These are phyloP conservation scores for Colletotrichum higginsianum DNA, from an alignment of 2,329 filamentous ascomycete species.

Conservation along the genomic window DNA sequence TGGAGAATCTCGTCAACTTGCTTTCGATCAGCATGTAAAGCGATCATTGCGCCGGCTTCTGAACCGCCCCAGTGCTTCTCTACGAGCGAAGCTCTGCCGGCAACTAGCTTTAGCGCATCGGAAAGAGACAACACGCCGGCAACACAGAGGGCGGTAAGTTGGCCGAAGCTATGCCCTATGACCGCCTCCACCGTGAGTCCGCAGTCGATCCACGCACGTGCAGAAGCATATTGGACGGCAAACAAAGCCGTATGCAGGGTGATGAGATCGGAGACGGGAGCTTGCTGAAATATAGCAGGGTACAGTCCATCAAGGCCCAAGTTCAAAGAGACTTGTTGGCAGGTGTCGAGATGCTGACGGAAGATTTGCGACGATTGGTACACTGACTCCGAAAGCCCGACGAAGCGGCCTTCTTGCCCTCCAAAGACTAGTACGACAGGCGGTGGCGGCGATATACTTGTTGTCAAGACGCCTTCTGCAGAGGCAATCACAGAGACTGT, in stretches of 20 bases:
- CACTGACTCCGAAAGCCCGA: constrained; percentile 11
- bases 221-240: constrained; percentile 18
- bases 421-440: constrained; percentile 55
- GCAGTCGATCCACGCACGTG: constrained; percentile 20
- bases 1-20: not conserved
- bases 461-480: not conserved
- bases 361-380: constrained; percentile 44
- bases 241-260: constrained; percentile 52
- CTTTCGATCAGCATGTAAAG: constrained; percentile 38
- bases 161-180: constrained; percentile 55
- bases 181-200: constrained; percentile 16
- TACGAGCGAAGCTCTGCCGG: constrained; percentile 51
- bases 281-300: constrained; percentile 49
- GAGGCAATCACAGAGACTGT: not conserved
- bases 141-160: constrained; percentile 53
- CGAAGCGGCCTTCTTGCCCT: constrained; percentile 50
- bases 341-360: constrained; percentile 52
- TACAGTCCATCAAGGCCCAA: constrained; percentile 51
- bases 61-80: constrained; percentile 47
- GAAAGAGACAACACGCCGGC: constrained; percentile 48
- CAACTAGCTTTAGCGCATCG: constrained; percentile 50
- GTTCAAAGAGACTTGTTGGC: constrained; percentile 47
- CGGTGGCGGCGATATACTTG: not conserved
- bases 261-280: constrained; percentile 47
- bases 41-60: constrained; percentile 50